phyloP scores from a whole-genome alignment of 768 basidiomycete genomes.

The Infundibulicybe gibba region DNA sequence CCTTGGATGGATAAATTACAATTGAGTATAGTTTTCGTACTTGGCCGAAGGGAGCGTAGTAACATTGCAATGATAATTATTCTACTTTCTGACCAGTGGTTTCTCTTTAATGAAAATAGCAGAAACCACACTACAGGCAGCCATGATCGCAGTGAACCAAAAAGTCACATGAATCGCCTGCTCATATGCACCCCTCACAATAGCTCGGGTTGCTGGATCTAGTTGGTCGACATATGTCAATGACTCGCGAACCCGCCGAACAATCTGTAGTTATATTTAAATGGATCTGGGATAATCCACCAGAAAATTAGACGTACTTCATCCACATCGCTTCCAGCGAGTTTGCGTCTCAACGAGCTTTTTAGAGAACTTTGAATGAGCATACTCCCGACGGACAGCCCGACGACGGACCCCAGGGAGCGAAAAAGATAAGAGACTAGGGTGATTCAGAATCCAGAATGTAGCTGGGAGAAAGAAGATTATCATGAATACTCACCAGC shows the following conservation, averaged over 20 bases:
- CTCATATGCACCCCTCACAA: conserved; percentile 38
- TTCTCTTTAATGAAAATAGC: conserved; percentile 55
- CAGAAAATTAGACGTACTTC: conserved; percentile 35
- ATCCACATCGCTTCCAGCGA: conserved; percentile 45
- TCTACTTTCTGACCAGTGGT: conserved; percentile 16
- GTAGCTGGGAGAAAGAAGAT: not conserved
- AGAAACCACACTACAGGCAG: conserved; percentile 34
- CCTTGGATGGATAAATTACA: too few species aligned
- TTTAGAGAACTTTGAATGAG: conserved; percentile 50
- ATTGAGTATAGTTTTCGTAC: too few species aligned
- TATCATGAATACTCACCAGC: conserved; percentile 35
- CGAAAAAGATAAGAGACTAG: conserved; percentile 65
- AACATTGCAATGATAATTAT: conserved; percentile 1
- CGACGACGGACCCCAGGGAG: conserved; percentile 56
- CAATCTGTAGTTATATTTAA: conserved; percentile 27
- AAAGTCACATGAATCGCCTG: conserved; percentile 46
- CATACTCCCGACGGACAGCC: conserved; percentile 53
- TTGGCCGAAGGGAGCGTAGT: not conserved
- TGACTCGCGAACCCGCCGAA: conserved; percentile 46
- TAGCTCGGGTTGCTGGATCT: conserved; percentile 28
- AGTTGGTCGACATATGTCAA: conserved; percentile 42
- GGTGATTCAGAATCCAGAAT: not conserved
- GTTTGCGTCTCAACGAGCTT: conserved; percentile 31
- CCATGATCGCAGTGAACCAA: conserved; percentile 41
- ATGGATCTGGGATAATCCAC: too few species aligned